Percentiles rank a stretch among this genome's conserved stretches.
Conservation (phyloP, 441 rosid species). For the Lepidium campestre region DNA sequence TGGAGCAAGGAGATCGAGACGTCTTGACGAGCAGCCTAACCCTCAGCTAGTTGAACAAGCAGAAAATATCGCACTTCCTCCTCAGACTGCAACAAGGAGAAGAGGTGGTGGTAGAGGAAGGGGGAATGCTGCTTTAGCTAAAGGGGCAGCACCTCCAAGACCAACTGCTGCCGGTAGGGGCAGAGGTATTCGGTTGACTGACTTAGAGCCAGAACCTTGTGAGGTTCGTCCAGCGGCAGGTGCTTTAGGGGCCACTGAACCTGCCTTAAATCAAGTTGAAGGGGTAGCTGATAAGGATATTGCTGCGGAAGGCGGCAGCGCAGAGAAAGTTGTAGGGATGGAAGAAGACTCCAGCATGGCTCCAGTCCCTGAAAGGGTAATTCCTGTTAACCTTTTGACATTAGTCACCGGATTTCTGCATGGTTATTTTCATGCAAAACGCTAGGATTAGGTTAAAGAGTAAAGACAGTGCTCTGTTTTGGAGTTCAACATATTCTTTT, state of each 20-base stretch:
- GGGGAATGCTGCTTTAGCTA: constrained; percentile 86
- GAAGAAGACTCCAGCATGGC: constrained; percentile 81
- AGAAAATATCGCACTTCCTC: constrained; percentile 58
- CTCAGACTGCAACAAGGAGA: constrained; percentile 75
- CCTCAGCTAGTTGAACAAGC: constrained; percentile 58
- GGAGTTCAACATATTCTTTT: neutral
- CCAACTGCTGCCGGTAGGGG: constrained; percentile 85
- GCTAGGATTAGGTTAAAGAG: neutral
- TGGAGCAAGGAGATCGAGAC: constrained; percentile 94
- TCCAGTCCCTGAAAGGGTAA: constrained; percentile 91
- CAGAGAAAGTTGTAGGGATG: constrained; percentile 57
- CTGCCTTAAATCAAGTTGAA: constrained; percentile 62
- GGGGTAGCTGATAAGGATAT: constrained; percentile 76
- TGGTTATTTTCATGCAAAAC: neutral
- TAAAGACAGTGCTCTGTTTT: neutral
- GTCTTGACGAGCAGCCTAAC: constrained; percentile 78
- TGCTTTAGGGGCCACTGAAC: constrained; percentile 60
- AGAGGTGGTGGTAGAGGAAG: constrained; percentile 93
- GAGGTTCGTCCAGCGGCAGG: constrained; percentile 60
- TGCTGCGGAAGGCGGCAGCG: constrained; percentile 74
- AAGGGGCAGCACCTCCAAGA: constrained; percentile 58
- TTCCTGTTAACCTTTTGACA: constrained; percentile 14
- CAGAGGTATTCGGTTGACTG: constrained; percentile 76
- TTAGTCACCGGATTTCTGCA: neutral
- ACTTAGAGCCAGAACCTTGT: constrained; percentile 82